phyloP scores from a whole-genome alignment of 164 flowering plant genomes.

The Berberis vulgaris region DNA sequence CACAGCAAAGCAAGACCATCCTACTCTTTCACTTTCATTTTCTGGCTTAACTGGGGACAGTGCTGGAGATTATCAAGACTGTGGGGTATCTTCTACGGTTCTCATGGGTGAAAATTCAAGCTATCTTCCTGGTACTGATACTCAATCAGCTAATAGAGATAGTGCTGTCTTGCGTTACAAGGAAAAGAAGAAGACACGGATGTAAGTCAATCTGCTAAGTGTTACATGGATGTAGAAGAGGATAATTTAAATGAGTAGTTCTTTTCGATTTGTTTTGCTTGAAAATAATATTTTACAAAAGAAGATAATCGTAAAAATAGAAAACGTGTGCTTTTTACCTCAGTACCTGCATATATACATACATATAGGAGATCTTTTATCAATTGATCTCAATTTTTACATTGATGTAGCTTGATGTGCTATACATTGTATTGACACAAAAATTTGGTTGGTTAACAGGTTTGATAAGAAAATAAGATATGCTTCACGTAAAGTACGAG shows the following conservation, averaged over 20 bases:
- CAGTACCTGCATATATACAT: not conserved
- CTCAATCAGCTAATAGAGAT: conserved; percentile 41
- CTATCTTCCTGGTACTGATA: conserved; percentile 53
- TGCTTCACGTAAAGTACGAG: conserved; percentile 60
- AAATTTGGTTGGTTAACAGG: conserved; percentile 15
- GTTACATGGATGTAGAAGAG: not conserved
- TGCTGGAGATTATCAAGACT: conserved; percentile 67
- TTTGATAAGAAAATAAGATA: conserved; percentile 56
- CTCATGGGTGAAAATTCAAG: conserved; percentile 74
- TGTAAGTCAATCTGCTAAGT: conserved; percentile 34
- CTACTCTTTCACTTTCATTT: conserved; percentile 52
- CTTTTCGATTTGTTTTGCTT: not conserved
- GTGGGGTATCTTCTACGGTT: conserved; percentile 64
- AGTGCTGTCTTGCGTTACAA: conserved; percentile 80
- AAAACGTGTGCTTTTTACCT: no score
- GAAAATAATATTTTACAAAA: not conserved
- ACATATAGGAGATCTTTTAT: not conserved
- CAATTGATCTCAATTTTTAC: no score
- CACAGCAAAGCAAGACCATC: conserved; percentile 38
- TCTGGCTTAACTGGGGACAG: conserved; percentile 67
- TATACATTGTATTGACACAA: no score
- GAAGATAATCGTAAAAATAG: no score
- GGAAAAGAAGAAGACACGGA: conserved; percentile 85
- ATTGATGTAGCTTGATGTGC: no score
- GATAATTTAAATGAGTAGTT: not conserved